Evolutionary conservation across 164 flowering plant species (phyloP), one percentile per base, ranked within the genome.

Genomic region (Macadamia integrifolia): DNA sequence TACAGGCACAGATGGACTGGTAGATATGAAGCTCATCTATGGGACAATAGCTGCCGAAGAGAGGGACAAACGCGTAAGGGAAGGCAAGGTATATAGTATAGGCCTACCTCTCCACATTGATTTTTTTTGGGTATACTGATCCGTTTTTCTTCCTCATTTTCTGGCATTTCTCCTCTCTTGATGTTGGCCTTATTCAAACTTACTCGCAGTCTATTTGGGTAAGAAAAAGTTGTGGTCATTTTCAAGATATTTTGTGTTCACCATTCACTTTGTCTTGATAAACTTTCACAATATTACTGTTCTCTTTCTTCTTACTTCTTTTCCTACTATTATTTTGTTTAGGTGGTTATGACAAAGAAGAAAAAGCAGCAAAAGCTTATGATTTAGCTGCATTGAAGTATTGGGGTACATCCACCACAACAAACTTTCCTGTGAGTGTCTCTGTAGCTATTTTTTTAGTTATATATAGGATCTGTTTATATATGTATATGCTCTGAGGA

Each of bases 271-370:
- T 1, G 13, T 46, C 7, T 8, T 46, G 3, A 46, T 3, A 46
- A 46, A 46, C 9, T 8, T 9, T 3, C 23, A 23, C 23, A 23
- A 23, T 23, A 23, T 23, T 23, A 23, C 23, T 23, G 23, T 23
- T 23, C 23, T 23, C 23, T 23, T 23, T 23, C 23, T 23, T 23
- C 23, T 23, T 23, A 23, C 23, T 23, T 23, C 23, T 23, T 23
- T 23, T 23, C 23, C 23, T 23, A 23, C 23, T 23, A 23, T 23
- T 23, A 23, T 23, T n/a, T 11, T 23, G 2, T 69, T 3, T 69
- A 93, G 98, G 98, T 58, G 98, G 98, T 53, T 93, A 93, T 84
- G 98, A 93, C 72, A 93, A 93, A 75, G 97, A 93, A 85, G 98
- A 93, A 49, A 93, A 93, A 72, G 98, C 97, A 58, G 97, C 97